Conservation (phyloP, 179 eudicot genomes). For the Pouteria campechiana region DNA sequence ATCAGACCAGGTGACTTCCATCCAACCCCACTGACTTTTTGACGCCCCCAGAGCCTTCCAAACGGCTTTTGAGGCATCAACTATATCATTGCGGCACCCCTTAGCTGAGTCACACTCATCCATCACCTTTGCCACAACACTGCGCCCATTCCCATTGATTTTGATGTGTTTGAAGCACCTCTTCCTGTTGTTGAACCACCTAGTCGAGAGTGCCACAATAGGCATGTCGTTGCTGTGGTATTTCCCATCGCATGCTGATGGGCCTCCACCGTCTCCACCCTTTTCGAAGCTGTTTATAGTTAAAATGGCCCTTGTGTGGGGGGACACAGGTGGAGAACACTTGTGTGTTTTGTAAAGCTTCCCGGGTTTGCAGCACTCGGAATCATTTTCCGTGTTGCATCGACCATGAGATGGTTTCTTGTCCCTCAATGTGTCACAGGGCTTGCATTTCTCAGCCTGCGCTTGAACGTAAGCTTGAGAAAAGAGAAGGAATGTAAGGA, state of each 20-base stretch:
- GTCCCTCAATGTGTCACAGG: not conserved
- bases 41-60: slow-evolving; percentile 27
- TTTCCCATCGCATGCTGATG: slow-evolving; percentile 2
- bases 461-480: too few relatives aligned
- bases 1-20: slow-evolving; percentile 29
- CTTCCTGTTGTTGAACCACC: slow-evolving; percentile 26
- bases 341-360: slow-evolving; percentile 2
- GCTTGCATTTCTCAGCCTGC: slow-evolving; percentile 1
- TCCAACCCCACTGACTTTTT: slow-evolving; percentile 20
- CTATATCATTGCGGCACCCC: slow-evolving; percentile 27
- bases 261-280: slow-evolving; percentile 1
- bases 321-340: slow-evolving; percentile 2
- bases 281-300: not conserved
- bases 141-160: slow-evolving; percentile 18
- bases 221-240: slow-evolving; percentile 12
- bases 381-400: slow-evolving; percentile 2
- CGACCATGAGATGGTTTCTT: slow-evolving; percentile 2
- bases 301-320: slow-evolving; percentile 1
- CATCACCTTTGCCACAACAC: slow-evolving; percentile 26
- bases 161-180: slow-evolving; percentile 21
- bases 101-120: slow-evolving; percentile 36
- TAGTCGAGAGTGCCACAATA: slow-evolving; percentile 27
- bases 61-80: slow-evolving; percentile 25
- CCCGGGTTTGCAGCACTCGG: slow-evolving; percentile 3
- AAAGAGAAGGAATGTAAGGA: too few relatives aligned